Conservation (phyloP, 176 grass and related monocot species). For the Miscanthus lutarioriparius region DNA sequence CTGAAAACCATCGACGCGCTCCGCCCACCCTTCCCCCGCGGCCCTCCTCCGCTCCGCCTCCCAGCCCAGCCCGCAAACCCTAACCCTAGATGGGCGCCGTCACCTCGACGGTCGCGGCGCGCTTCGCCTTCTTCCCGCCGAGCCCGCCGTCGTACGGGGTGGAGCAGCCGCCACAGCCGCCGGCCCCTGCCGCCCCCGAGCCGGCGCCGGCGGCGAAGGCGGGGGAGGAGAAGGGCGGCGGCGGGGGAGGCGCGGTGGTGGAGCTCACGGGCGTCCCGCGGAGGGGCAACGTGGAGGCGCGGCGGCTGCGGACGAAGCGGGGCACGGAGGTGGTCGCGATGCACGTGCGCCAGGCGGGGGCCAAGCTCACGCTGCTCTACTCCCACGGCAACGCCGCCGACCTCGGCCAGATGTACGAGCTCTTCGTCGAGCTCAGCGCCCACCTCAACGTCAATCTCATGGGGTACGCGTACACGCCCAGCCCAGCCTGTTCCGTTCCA, state of each 20-base stretch:
- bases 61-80: slow-evolving; percentile 7
- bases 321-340: slow-evolving; percentile 74
- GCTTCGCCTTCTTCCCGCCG: slow-evolving; percentile 88
- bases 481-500: background rate
- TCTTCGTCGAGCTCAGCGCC: slow-evolving; percentile 85
- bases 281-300: slow-evolving; percentile 77
- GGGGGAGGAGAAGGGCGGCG: background rate
- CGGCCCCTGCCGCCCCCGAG: background rate
- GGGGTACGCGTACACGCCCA: slow-evolving; percentile 46
- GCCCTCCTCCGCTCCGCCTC: background rate
- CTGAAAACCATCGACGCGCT: slow-evolving; percentile 39
- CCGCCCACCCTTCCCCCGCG: background rate
- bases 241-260: slow-evolving; percentile 6
- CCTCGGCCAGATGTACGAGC: slow-evolving; percentile 96
- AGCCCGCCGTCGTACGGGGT: slow-evolving; percentile 70
- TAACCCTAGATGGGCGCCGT: slow-evolving; percentile 68
- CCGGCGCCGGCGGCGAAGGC: background rate
- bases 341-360: slow-evolving; percentile 72
- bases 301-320: slow-evolving; percentile 73
- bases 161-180: slow-evolving; percentile 14
- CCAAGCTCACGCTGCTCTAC: slow-evolving; percentile 88
- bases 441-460: slow-evolving; percentile 97
- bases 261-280: slow-evolving; percentile 60
- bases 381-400: slow-evolving; percentile 98
- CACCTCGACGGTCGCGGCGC: slow-evolving; percentile 74